Conservation (phyloP, 768 basidiomycete genomes). For the Mycena vitilis region DNA sequence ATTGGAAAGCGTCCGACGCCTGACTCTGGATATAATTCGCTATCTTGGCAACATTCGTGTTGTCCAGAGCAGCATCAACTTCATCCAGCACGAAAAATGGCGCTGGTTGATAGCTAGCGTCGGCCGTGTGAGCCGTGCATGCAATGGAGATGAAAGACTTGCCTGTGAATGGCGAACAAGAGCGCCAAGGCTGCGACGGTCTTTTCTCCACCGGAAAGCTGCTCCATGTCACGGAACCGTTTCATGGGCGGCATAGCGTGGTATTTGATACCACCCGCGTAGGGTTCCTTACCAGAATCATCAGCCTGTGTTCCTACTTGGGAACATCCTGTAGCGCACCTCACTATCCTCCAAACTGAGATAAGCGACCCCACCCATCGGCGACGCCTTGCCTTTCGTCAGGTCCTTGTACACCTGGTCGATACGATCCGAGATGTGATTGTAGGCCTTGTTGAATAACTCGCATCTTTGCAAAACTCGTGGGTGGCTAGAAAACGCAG, state of each 20-base stretch:
- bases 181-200: constrained; percentile 98
- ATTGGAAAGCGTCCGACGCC: constrained; percentile 89
- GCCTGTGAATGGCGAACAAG: constrained; percentile 97
- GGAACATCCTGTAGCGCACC: constrained; percentile 55
- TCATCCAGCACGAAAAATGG: constrained; percentile 99
- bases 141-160: neutral
- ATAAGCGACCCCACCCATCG: constrained; percentile 97
- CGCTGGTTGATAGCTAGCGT: constrained; percentile 87
- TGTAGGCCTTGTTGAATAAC: constrained; percentile 95
- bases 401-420: constrained; percentile 98
- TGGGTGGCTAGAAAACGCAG: neutral
- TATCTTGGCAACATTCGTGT: constrained; percentile 97
- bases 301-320: neutral
- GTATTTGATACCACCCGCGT: constrained; percentile 89
- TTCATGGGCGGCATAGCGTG: constrained; percentile 99
- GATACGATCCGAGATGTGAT: constrained; percentile 94
- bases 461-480: constrained; percentile 61
- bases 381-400: constrained; percentile 93
- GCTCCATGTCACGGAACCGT: constrained; percentile 98
- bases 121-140: neutral
- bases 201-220: constrained; percentile 97
- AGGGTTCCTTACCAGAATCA: constrained; percentile 44
- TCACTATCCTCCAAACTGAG: constrained; percentile 96
- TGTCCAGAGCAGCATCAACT: constrained; percentile 97
- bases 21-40: constrained; percentile 93